Evolutionary conservation across 2,329 filamentous ascomycete genomes (phyloP), one percentile per base, ranked within the genome.

Genomic region (Nannizziopsis arthrosporioides): DNA sequence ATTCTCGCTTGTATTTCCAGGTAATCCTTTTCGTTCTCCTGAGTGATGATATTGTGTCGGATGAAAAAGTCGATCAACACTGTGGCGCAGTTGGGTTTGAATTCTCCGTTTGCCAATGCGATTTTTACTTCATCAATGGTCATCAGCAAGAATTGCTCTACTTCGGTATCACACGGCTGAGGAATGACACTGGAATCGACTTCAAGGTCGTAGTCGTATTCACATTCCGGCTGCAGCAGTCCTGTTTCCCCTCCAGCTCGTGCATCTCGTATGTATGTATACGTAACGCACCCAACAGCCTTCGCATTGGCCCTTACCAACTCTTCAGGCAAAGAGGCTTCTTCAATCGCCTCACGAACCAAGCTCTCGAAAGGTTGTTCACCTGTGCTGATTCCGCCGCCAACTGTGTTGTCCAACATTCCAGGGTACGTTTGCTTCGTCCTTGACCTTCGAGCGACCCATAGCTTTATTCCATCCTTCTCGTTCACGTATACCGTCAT

Each of bases 351-450:
- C 67, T 98, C 92, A 47, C 90, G 79, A 15, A 95, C 75, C 45
- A 94, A 69, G 62, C 84, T 87, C 61, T 90, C 87, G 42, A 88
- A 82, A 0, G 85, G 84, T 17, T 74, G 74, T 63, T 95, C 89
- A 11, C 82, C 84, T 0, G 85, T 85, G 63, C 83, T 81, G 56
- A 96, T 81, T 0, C 87, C 85, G 2, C 85, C 85, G 0, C 89
- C 92, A 5, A 94, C 92, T 1, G 88, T 88, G 64, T 96, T 98
- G 66, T 98, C 92, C 55, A 98, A 73, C 73, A 95, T 89, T n/a
- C 84, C 77, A 0, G 84, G 82, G 61, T 90, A 98, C 0, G 88
- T 95, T 55, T 85, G 79, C 71, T 96, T 98, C 50, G 72, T 77
- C 44, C 72, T 73, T 10, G 88, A 78, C 8, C 92, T 76, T 40